Evolutionary conservation across 441 rosid species (phyloP), one percentile per base, ranked within the genome.

Genomic region (Theobroma grandiflorum): DNA sequence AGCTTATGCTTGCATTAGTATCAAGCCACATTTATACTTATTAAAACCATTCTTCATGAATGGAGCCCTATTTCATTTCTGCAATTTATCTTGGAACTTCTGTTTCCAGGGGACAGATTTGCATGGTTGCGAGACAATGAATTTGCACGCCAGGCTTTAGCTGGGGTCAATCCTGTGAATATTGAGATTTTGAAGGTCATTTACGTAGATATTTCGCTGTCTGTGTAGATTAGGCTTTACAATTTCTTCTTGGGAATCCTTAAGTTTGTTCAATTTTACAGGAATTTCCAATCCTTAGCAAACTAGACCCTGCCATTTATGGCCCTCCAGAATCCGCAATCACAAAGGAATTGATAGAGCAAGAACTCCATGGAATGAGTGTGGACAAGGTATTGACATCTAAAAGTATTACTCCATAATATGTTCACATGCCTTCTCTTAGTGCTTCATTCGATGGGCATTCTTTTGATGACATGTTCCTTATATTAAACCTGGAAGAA

Each of bases 51-150:
- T 18, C 7, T 50, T 57, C 55, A 15, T 15, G 63, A 70, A 78
- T 38, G 75, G 45, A 47, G 18, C 62, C 22, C 52, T 50, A 5
- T 78, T 42, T 75, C 57, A 8, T 47, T 74, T 76, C 15, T 64
- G 52, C 73, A 64, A 22, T 76, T 45, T 10, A 37, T 52, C 40
- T 35, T 53, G 45, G 40, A 64, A 31, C 65, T 57, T 72, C 10
- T 77, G 6, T 84, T 8, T 84, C 68, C 87, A 94, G 98, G 90
- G 87, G 98, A 96, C 78, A 88, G 98, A 69, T 96, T 96, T 88
- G 88, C 98, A 14, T 96, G 99, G 99, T 82, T 96, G 72, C 86
- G 99, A 59, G 99, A 96, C 75, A 89, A 89, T 33, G 99, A 96
- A 81, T 96, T 96, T 73, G 98, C 97, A 10, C 93, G 98, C 52